Percentiles rank a stretch among this genome's conserved stretches.
phyloP scores from a whole-genome alignment of 345 rosid genomes.

The Eucalyptus cloeziana region DNA sequence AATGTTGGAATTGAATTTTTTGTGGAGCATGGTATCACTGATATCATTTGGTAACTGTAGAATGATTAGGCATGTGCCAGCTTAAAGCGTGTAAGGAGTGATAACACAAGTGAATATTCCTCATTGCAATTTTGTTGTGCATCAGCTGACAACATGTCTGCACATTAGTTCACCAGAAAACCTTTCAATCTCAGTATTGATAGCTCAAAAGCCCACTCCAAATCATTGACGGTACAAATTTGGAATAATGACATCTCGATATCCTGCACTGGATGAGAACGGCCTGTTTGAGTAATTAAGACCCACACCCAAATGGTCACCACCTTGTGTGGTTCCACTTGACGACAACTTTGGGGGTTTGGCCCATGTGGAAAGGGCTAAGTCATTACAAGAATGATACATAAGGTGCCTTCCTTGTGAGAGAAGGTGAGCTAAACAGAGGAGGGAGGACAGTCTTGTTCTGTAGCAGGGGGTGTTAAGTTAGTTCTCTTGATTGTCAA shows the following conservation, averaged over 20 bases:
- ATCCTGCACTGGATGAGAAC: neutral
- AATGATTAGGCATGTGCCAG: neutral
- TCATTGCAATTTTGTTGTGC: neutral
- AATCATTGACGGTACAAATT: neutral
- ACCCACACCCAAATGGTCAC: neutral
- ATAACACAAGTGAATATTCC: neutral
- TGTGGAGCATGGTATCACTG: neutral
- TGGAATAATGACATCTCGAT: neutral
- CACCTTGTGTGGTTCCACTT: neutral
- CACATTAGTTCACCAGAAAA: neutral
- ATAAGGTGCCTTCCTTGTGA: neutral
- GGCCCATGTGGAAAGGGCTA: neutral
- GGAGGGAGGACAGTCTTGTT: neutral
- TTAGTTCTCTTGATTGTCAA: neutral
- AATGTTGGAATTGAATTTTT: neutral
- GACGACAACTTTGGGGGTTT: neutral
- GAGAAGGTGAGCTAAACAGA: neutral
- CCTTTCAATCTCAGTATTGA: neutral
- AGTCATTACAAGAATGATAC: neutral
- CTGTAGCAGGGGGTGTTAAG: neutral
- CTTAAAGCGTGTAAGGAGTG: neutral
- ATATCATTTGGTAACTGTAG: neutral
- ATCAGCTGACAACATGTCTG: neutral
- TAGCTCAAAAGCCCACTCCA: neutral
- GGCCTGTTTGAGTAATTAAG: neutral